Evolutionary conservation across 208 protist genomes (phyloP).

Genomic region (Leishmania major): DNA sequence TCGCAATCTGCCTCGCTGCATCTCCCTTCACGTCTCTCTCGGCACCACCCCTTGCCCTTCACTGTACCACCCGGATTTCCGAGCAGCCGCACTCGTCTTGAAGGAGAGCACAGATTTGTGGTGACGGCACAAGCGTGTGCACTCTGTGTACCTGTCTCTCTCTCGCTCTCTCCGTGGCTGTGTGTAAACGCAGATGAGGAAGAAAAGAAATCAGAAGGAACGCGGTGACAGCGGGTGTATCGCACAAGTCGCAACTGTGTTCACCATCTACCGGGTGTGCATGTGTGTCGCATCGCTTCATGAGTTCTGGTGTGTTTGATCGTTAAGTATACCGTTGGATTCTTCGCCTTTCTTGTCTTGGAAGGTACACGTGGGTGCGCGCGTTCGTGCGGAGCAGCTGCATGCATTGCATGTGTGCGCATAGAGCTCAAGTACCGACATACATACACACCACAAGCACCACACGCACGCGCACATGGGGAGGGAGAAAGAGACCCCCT

Average conservation of each 20-base stretch:
- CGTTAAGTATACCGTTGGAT: too few relatives aligned
- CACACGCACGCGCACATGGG: too few relatives aligned
- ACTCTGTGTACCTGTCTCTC: not conserved
- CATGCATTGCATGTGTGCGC: too few relatives aligned
- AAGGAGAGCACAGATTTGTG: not conserved
- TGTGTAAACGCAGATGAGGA: not conserved
- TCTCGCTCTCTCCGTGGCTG: not conserved
- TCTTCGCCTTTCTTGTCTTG: too few relatives aligned
- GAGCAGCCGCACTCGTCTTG: not conserved
- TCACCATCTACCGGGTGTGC: not conserved
- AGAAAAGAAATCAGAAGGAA: not conserved
- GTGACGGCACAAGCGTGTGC: not conserved
- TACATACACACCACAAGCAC: not conserved
- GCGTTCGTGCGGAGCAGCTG: too few relatives aligned
- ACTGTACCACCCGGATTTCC: not conserved
- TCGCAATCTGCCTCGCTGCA: not conserved
- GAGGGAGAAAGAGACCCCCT: not conserved
- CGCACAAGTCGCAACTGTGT: not conserved
- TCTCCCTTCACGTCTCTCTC: not conserved
- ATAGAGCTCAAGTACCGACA: too few relatives aligned
- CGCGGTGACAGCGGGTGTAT: not conserved
- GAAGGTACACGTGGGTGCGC: too few relatives aligned
- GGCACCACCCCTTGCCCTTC: not conserved
- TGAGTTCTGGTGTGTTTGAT: too few relatives aligned
- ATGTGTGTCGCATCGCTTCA: not conserved